Percentiles rank a stretch among this genome's conserved stretches.
phyloP scores from a whole-genome alignment of 2,329 filamentous ascomycete species.

The Colletotrichum destructivum region DNA sequence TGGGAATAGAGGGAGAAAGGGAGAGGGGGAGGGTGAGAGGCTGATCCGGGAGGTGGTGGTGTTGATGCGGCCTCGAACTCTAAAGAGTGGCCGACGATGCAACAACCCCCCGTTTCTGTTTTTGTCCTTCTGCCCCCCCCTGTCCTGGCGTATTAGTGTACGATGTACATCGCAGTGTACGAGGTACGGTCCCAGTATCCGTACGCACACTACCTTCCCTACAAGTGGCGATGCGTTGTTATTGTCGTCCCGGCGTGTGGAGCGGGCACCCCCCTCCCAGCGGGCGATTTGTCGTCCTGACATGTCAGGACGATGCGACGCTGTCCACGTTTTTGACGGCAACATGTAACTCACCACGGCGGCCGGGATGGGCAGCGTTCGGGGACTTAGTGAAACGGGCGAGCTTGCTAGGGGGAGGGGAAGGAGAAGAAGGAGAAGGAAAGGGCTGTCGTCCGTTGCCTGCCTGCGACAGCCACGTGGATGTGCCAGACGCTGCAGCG shows the following conservation, averaged over 20 bases:
- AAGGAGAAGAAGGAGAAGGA: background rate
- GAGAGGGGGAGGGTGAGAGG: background rate
- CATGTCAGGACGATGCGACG: conserved; percentile 28
- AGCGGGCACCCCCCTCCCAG: conserved; percentile 8
- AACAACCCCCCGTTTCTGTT: background rate
- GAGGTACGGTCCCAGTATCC: no score
- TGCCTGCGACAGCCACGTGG: conserved; percentile 32
- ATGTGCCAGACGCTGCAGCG: conserved; percentile 34
- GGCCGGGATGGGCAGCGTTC: conserved; percentile 23
- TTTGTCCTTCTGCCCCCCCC: background rate
- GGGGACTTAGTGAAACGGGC: conserved; percentile 25
- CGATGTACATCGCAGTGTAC: no score
- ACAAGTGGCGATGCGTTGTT: background rate
- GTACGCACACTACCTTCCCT: no score
- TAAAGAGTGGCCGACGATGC: conserved; percentile 36
- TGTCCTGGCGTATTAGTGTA: background rate
- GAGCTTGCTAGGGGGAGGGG: background rate
- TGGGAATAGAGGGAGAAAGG: no score
- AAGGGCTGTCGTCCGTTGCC: conserved; percentile 28
- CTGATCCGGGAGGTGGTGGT: conserved; percentile 4
- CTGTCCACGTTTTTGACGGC: conserved; percentile 40
- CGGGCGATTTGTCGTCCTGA: conserved; percentile 12
- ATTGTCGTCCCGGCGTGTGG: conserved; percentile 10
- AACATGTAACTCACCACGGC: conserved; percentile 20
- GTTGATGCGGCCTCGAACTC: conserved; percentile 34